phyloP scores from a whole-genome alignment of 1,284 basidiomycete genomes.

The Inonotus hispidus region DNA sequence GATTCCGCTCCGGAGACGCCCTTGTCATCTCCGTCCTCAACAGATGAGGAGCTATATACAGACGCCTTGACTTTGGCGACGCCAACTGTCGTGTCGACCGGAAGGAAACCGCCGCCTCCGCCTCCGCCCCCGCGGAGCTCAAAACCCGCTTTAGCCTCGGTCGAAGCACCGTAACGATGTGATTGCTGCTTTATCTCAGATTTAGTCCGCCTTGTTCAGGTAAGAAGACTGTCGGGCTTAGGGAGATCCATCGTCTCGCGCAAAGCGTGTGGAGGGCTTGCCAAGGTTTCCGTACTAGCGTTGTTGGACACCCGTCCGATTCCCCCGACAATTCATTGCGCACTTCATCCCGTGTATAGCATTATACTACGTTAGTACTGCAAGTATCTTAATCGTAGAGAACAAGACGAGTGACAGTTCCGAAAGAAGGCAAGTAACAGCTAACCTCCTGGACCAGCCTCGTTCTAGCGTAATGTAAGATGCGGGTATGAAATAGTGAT shows the following conservation, averaged over 20 bases:
- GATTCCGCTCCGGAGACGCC: constrained; percentile 59
- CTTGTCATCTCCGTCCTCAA: constrained; percentile 68
- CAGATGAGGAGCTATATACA: constrained; percentile 76
- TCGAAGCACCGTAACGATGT: neutral
- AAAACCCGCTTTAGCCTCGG: constrained; percentile 21
- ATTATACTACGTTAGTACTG: neutral
- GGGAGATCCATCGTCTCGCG: no score
- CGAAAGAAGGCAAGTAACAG: neutral
- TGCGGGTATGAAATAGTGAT: no score
- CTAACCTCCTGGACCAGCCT: no score
- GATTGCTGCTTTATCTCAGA: neutral
- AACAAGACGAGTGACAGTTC: neutral
- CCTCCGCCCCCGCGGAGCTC: constrained; percentile 32
- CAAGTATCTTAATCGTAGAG: neutral
- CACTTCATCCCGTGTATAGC: neutral
- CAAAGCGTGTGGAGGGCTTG: no score
- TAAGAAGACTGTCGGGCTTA: no score
- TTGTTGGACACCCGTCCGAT: neutral
- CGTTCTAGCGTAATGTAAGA: no score
- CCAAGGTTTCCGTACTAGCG: no score
- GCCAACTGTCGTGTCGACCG: constrained; percentile 37
- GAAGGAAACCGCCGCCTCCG: constrained; percentile 32
- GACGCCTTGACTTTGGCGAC: constrained; percentile 60
- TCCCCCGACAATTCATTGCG: neutral
- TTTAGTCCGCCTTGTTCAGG: no score